Conservation (phyloP, 164 flowering plant species). For the Vitis labrusca region DNA sequence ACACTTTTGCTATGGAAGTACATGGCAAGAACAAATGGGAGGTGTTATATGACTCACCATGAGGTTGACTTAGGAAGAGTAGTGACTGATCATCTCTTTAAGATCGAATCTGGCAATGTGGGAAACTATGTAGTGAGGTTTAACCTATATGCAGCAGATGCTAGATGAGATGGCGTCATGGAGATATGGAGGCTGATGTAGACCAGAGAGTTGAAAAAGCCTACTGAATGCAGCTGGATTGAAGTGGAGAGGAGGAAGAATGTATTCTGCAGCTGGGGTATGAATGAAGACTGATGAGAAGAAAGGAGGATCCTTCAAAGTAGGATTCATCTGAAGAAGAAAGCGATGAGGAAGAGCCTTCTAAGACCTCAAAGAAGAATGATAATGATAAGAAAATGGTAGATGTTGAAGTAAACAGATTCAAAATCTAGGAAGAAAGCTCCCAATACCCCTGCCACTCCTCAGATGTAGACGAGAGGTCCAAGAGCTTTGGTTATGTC, state of each 20-base stretch:
- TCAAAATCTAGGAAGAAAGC: too few relatives aligned
- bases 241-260: conserved; percentile 56
- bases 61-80: conserved; percentile 58
- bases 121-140: conserved; percentile 76
- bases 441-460: too few relatives aligned
- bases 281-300: too few relatives aligned
- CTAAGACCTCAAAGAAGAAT: too few relatives aligned
- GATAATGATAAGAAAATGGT: too few relatives aligned
- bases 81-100: conserved; percentile 58
- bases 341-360: too few relatives aligned
- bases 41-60: conserved; percentile 75
- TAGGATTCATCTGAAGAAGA: too few relatives aligned
- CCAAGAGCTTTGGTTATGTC: too few relatives aligned
- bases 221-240: conserved; percentile 89
- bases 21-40: conserved; percentile 98
- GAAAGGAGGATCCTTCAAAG: too few relatives aligned
- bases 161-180: conserved; percentile 71
- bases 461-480: too few relatives aligned
- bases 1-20: conserved; percentile 93
- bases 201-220: conserved; percentile 59
- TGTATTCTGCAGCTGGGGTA: conserved; percentile 26
- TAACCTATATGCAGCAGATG: conserved; percentile 75
- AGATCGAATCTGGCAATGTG: conserved; percentile 47
- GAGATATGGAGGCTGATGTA: conserved; percentile 71
- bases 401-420: too few relatives aligned